These are phyloP conservation scores for Pseudopithomyces maydicus DNA, from an alignment of 2,329 filamentous ascomycete genomes.

Conservation along the genomic window DNA sequence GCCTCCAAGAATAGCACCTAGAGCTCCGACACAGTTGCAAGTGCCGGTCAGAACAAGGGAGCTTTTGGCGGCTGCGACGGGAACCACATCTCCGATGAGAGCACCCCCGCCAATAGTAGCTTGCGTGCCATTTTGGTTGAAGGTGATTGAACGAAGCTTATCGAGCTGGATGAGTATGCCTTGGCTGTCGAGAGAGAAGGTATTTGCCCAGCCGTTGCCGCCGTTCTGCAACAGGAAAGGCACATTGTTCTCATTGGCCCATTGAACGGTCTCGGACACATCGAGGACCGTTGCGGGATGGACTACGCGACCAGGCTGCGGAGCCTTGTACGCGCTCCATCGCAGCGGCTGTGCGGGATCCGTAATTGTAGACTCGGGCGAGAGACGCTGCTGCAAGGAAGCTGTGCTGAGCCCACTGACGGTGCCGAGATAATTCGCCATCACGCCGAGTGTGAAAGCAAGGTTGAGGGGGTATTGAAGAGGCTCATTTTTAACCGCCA, in stretches of 20 bases:
- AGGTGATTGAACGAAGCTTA: slow-evolving; percentile 27
- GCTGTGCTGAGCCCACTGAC: background rate
- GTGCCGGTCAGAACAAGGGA: slow-evolving; percentile 35
- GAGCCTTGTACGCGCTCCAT: slow-evolving; percentile 29
- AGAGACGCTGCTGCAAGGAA: background rate
- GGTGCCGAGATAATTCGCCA: background rate
- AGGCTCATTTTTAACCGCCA: too few species aligned
- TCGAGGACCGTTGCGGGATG: slow-evolving; percentile 25
- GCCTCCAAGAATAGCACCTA: slow-evolving; percentile 50
- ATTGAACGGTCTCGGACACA: slow-evolving; percentile 27
- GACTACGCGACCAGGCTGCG: slow-evolving; percentile 25
- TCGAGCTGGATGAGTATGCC: slow-evolving; percentile 38
- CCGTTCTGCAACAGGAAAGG: slow-evolving; percentile 36
- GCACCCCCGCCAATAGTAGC: slow-evolving; percentile 40
- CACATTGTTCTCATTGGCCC: slow-evolving; percentile 21
- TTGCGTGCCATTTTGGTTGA: slow-evolving; percentile 29
- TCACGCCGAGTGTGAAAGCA: background rate
- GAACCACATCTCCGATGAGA: slow-evolving; percentile 43
- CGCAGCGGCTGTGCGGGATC: slow-evolving; percentile 20
- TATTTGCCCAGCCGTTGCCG: slow-evolving; percentile 33
- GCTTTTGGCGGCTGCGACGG: slow-evolving; percentile 44
- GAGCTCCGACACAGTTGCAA: slow-evolving; percentile 38
- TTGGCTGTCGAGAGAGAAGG: slow-evolving; percentile 25
- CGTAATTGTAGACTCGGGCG: background rate
- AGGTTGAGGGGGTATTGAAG: too few species aligned